phyloP scores from a whole-genome alignment of 2,329 filamentous ascomycete genomes.

The Botryotinia narcissicola region DNA sequence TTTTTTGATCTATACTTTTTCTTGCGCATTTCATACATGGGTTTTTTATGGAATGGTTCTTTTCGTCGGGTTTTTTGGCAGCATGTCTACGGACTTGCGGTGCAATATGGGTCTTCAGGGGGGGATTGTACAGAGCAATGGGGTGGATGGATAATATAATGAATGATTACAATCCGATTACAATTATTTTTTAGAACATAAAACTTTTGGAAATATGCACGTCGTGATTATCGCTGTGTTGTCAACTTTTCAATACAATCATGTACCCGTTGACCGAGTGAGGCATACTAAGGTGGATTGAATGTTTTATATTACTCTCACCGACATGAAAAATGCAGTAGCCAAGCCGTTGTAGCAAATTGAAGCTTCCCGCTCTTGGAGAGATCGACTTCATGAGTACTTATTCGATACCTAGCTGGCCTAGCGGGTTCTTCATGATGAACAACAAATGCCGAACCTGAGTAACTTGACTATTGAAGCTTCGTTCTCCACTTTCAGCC shows the following conservation, averaged over 20 bases:
- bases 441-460: neutral
- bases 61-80: slow-evolving; percentile 23
- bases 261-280: neutral
- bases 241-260: neutral
- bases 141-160: slow-evolving; percentile 19
- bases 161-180: slow-evolving; percentile 22
- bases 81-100: slow-evolving; percentile 31
- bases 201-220: neutral
- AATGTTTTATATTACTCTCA: neutral
- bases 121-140: slow-evolving; percentile 10
- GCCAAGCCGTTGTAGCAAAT: neutral
- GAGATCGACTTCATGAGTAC: neutral
- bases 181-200: neutral
- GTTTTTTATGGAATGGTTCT: slow-evolving; percentile 13
- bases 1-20: slow-evolving; percentile 7
- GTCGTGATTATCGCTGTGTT: slow-evolving; percentile 2
- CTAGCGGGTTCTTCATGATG: neutral
- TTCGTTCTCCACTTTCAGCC: neutral
- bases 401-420: neutral
- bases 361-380: neutral
- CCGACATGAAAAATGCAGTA: neutral
- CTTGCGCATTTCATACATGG: slow-evolving; percentile 1
- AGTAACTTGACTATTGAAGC: neutral
- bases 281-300: neutral
- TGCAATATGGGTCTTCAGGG: slow-evolving; percentile 17